Conservation (phyloP, 208 protist genomes). For the Sergeia podlipaevii region DNA sequence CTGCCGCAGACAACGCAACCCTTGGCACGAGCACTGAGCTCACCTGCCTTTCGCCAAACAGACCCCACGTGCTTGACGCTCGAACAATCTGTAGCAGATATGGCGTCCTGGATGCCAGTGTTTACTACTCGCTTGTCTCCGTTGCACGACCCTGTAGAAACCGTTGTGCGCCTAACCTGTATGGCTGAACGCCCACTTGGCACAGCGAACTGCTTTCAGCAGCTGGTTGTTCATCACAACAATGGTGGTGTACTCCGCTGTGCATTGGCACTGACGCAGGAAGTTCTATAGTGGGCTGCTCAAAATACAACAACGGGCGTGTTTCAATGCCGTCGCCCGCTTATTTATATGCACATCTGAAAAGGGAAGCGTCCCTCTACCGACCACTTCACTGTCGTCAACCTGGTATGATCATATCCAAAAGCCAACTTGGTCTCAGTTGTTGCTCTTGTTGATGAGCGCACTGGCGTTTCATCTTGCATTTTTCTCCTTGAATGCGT, state of each 20-base stretch:
- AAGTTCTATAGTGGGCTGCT: conserved; percentile 43
- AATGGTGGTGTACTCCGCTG: conserved; percentile 35
- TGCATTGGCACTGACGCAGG: conserved; percentile 51
- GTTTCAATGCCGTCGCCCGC: neutral
- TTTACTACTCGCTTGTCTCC: conserved; percentile 20
- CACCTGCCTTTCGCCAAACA: neutral
- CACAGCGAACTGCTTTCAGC: conserved; percentile 70
- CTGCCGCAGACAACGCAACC: no score
- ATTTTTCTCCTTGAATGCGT: no score
- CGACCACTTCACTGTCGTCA: no score
- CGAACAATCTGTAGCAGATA: conserved; percentile 7
- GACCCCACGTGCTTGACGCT: neutral
- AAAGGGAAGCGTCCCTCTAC: no score
- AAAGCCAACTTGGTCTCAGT: no score
- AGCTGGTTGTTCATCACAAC: conserved; percentile 59
- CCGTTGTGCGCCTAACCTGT: conserved; percentile 58
- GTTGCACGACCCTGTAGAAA: no score
- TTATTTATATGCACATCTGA: no score
- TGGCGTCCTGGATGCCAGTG: conserved; percentile 12
- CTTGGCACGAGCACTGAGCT: conserved; percentile 17
- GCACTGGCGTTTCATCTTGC: no score
- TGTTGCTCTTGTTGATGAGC: no score
- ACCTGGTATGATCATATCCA: no score
- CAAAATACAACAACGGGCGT: neutral
- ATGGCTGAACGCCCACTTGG: conserved; percentile 71